Percentiles rank a stretch among this genome's conserved stretches.
Conservation (phyloP, 106 monocot genomes). For the Allium sativum region DNA sequence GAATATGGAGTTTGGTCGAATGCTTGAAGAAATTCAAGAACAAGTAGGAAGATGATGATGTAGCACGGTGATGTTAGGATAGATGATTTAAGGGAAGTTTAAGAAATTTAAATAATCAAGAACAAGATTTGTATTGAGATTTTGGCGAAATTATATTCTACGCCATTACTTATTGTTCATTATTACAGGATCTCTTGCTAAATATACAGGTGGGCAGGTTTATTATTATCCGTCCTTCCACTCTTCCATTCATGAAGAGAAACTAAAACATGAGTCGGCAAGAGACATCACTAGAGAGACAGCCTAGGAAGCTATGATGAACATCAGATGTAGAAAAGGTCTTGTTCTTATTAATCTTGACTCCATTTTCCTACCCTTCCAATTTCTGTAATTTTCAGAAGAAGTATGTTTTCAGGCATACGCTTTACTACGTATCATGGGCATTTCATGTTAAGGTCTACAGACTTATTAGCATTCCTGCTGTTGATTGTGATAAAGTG, state of each 20-base stretch:
- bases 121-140: too few relatives aligned
- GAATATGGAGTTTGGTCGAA: too few relatives aligned
- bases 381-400: neutral
- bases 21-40: too few relatives aligned
- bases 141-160: too few relatives aligned
- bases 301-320: conserved; percentile 98
- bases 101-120: too few relatives aligned
- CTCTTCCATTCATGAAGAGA: conserved; percentile 44
- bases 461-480: conserved; percentile 89
- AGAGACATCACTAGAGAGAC: conserved; percentile 91
- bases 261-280: conserved; percentile 64
- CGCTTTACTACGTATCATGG: conserved; percentile 93
- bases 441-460: conserved; percentile 91
- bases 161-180: neutral
- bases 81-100: too few relatives aligned
- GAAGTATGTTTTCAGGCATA: conserved; percentile 46
- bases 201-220: conserved; percentile 97
- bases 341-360: neutral
- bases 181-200: conserved; percentile 62
- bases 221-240: conserved; percentile 90
- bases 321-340: conserved; percentile 99
- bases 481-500: conserved; percentile 97
- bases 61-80: too few relatives aligned
- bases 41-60: too few relatives aligned
- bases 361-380: neutral